Base-by-base conservation (phyloP, 805 yeast genomes). In the Metschnikowia drakensbergensis region DNA sequence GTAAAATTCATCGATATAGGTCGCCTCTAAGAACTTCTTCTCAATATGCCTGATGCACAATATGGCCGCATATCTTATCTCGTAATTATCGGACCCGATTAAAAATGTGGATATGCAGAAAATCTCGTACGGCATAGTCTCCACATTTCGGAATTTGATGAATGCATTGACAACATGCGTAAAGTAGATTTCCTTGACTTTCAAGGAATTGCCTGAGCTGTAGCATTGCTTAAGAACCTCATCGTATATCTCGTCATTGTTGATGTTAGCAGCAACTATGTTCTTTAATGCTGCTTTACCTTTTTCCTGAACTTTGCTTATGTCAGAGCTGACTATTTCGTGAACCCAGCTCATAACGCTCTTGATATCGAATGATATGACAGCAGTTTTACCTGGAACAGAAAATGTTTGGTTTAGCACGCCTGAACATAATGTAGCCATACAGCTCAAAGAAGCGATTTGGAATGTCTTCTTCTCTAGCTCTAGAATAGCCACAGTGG, bases 371-470 rank as follows among this genome's bases (percentile, higher is more conserved):
- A 90, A 88, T 0, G 91, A 81, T 56, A 86, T 69, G 1, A 80
- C 68, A 0, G 82, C 75, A 3, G 69, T 65, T 2, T 76, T 70
- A 42, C 79, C 80, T 3, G 77, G 71, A 31, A 78, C 69, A 29
- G 72, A 66, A 30, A 76, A 66, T 8, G 67, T 62, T 45, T 74
- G 77, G 5, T 79, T 76, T 6, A 90, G 79, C 2, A 84, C 80
- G n/a, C 95, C 94, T 2, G 83, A 74, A 56, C 95, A 82, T 27
- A 94, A 68, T 0, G 84, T 76, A 0, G 96, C 88, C 96, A 94
- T 88, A 36, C 96, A 82, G 51, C 88, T 85, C 42, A 89, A 72
- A 0, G 95, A 81, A 1, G 95, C 76, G 22, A 77, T 68, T 54
- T 88, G 89, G 4, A 89, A 64, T 30, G 83, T 81, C 40, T 83